These are phyloP conservation scores for Sporothrix variecibatus DNA, from an alignment of 2,329 filamentous ascomycete genomes.

Conservation along the genomic window DNA sequence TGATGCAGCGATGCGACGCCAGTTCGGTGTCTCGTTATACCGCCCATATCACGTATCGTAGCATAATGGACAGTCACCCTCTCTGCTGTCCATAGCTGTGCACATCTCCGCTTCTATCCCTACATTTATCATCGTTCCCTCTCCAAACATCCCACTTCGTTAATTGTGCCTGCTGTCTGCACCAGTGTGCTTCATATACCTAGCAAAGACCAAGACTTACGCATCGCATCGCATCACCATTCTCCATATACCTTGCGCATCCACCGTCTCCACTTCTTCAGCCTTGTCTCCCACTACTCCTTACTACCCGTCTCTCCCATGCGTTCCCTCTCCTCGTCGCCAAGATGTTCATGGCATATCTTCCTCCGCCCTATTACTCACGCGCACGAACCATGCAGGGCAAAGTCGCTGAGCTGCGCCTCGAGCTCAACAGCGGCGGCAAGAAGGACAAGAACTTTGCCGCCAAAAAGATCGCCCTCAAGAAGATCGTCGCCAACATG, in stretches of 20 bases:
- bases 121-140: background rate
- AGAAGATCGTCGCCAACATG: slow-evolving; percentile 99
- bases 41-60: background rate
- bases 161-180: background rate
- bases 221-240: background rate
- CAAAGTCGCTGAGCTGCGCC: slow-evolving; percentile 95
- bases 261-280: background rate
- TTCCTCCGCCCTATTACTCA: slow-evolving; percentile 50
- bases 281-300: background rate
- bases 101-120: background rate
- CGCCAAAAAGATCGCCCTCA: slow-evolving; percentile 94
- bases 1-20: slow-evolving; percentile 17
- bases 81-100: background rate
- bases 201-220: background rate
- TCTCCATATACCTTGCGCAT: background rate
- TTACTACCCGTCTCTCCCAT: background rate
- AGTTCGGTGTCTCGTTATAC: background rate
- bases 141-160: too few relatives aligned
- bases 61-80: background rate
- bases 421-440: slow-evolving; percentile 86
- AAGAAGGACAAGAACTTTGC: slow-evolving; percentile 98
- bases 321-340: slow-evolving; percentile 22
- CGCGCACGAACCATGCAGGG: slow-evolving; percentile 72
- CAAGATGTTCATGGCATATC: slow-evolving; percentile 57
- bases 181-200: background rate